phyloP scores from a whole-genome alignment of 352 stramenopile genomes.

The Thalassiosira gravida region DNA sequence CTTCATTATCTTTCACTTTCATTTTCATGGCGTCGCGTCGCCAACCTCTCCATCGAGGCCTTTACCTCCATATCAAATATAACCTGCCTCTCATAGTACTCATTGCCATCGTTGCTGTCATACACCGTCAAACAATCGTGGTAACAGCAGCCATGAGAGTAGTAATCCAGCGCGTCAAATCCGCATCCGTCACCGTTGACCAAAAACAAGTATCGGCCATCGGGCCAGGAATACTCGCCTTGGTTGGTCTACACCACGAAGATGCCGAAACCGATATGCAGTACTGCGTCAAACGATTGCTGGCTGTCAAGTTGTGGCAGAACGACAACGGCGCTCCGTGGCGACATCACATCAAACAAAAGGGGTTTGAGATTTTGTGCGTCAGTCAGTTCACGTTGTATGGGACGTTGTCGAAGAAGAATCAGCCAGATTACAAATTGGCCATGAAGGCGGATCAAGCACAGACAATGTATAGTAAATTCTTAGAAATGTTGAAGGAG shows the following conservation, averaged over 20 bases:
- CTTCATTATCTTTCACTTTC: too few species aligned
- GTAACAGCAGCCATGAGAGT: constrained; percentile 68
- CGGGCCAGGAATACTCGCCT: constrained; percentile 70
- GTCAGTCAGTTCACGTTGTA: constrained; percentile 87
- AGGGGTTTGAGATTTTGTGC: constrained; percentile 73
- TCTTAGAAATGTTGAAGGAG: constrained; percentile 72
- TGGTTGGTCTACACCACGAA: constrained; percentile 80
- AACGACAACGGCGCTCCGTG: constrained; percentile 73
- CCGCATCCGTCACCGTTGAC: constrained; percentile 82
- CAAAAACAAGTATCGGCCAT: constrained; percentile 75
- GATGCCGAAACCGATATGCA: constrained; percentile 77
- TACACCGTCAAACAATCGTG: background rate
- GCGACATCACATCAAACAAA: constrained; percentile 79
- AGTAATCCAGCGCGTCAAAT: constrained; percentile 83
- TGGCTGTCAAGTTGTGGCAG: constrained; percentile 79
- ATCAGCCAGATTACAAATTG: constrained; percentile 85
- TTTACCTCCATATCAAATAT: too few species aligned
- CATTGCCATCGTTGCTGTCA: constrained; percentile 6
- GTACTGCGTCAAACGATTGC: constrained; percentile 76
- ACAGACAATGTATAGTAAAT: constrained; percentile 71
- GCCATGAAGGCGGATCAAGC: constrained; percentile 80
- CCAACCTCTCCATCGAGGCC: too few species aligned
- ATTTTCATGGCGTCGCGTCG: too few species aligned
- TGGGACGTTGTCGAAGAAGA: constrained; percentile 80
- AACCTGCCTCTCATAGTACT: too few species aligned